Conservation (phyloP, 208 protist species). For the Leptomonas pyrrhocoris region DNA sequence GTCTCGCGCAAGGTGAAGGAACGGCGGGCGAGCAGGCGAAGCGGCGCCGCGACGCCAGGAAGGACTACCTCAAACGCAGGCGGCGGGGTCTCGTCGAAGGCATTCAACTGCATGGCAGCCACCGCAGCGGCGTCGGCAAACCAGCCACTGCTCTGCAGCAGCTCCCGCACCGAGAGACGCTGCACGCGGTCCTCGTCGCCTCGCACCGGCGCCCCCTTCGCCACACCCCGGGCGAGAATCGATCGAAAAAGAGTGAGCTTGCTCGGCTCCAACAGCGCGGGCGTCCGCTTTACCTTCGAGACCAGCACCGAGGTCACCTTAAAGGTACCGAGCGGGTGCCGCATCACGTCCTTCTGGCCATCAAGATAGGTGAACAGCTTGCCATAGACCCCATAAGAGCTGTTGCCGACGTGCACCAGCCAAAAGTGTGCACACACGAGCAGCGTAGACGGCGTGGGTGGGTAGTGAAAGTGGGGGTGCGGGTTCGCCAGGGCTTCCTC, state of each 20-base stretch:
- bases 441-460: conserved; percentile 44
- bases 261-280: conserved; percentile 19
- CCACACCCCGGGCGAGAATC: background rate
- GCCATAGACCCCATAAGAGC: conserved; percentile 54
- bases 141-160: conserved; percentile 26
- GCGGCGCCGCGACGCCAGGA: background rate
- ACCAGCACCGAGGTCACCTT: conserved; percentile 62
- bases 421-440: conserved; percentile 39
- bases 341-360: conserved; percentile 26
- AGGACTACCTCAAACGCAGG: background rate
- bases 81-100: background rate
- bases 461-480: conserved; percentile 31
- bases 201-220: background rate
- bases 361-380: conserved; percentile 54
- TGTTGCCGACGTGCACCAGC: conserved; percentile 56
- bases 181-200: conserved; percentile 7
- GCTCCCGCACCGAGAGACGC: conserved; percentile 8
- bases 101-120: background rate
- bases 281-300: conserved; percentile 44
- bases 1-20: conserved; percentile 51
- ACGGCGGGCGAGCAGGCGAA: conserved; percentile 14
- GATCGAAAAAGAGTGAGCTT: conserved; percentile 12
- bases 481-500: conserved; percentile 42
- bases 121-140: conserved; percentile 16
- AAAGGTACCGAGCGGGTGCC: conserved; percentile 49